Conservation (phyloP, 352 stramenopile species). For the Phytophthora niederhauseri region DNA sequence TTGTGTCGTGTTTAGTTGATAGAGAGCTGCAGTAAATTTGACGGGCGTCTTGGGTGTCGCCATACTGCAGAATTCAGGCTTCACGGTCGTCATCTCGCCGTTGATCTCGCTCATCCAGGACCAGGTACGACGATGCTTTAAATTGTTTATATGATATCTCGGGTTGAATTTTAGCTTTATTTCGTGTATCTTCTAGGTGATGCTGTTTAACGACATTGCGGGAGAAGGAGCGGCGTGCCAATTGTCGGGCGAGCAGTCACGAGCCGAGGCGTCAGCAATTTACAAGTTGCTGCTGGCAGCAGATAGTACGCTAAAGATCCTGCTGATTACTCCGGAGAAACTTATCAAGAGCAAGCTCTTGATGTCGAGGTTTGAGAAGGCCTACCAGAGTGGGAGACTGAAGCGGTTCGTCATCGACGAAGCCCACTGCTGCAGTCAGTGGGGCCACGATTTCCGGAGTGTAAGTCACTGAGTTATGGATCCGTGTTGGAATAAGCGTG, state of each 20-base stretch:
- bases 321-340: slow-evolving; percentile 95
- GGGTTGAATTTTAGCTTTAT: neutral
- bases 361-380: slow-evolving; percentile 92
- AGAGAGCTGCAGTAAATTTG: neutral
- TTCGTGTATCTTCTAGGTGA: slow-evolving; percentile 34
- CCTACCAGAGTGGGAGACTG: slow-evolving; percentile 76
- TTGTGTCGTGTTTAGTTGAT: neutral
- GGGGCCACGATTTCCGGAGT: slow-evolving; percentile 85
- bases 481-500: neutral
- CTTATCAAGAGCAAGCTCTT: slow-evolving; percentile 90
- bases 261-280: slow-evolving; percentile 58
- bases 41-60: slow-evolving; percentile 1
- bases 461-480: slow-evolving; percentile 31
- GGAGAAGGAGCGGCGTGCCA: slow-evolving; percentile 53
- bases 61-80: slow-evolving; percentile 42
- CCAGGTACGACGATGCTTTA: slow-evolving; percentile 55
- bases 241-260: slow-evolving; percentile 63
- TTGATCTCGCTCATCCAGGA: slow-evolving; percentile 94
- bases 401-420: slow-evolving; percentile 95
- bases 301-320: slow-evolving; percentile 66
- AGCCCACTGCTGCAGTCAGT: slow-evolving; percentile 85
- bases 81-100: slow-evolving; percentile 93
- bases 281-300: slow-evolving; percentile 86
- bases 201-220: slow-evolving; percentile 77
- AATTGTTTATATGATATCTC: neutral